Conservation (phyloP, 345 rosid species). For the Populus pruinosa region DNA sequence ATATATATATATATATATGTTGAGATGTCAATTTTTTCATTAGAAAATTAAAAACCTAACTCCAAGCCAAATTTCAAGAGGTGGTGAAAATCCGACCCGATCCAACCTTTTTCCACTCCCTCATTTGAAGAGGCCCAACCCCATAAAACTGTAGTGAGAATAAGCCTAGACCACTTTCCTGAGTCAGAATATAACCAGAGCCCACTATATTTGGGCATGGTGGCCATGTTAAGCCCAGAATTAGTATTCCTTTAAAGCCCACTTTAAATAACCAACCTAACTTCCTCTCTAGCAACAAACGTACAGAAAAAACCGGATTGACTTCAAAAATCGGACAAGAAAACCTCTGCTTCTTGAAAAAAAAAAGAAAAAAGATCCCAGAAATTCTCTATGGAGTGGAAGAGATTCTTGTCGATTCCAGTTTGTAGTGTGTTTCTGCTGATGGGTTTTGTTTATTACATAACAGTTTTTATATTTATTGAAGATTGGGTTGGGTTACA, state of each 20-base stretch:
- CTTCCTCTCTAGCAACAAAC: background rate
- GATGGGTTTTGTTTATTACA: conserved; percentile 50
- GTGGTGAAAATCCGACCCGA: no score
- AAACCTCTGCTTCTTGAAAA: background rate
- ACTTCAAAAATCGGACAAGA: background rate
- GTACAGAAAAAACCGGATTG: background rate
- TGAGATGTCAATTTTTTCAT: no score
- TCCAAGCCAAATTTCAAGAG: no score
- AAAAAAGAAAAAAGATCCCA: background rate
- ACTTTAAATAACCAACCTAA: background rate
- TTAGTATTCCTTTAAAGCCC: background rate
- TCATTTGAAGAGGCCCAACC: background rate
- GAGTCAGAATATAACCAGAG: background rate
- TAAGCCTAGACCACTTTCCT: background rate
- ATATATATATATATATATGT: no score
- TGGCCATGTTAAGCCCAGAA: background rate
- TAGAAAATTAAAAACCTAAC: no score
- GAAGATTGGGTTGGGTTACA: conserved; percentile 55
- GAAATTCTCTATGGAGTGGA: conserved; percentile 34
- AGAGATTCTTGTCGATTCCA: conserved; percentile 55
- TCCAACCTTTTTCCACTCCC: background rate
- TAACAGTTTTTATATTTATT: conserved; percentile 50
- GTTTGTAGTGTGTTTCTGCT: conserved; percentile 38
- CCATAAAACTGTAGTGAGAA: background rate
- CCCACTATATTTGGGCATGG: background rate